Base-by-base conservation (phyloP, 225 moss, liverwort and hornwort species). In the Polytrichum formosum region DNA sequence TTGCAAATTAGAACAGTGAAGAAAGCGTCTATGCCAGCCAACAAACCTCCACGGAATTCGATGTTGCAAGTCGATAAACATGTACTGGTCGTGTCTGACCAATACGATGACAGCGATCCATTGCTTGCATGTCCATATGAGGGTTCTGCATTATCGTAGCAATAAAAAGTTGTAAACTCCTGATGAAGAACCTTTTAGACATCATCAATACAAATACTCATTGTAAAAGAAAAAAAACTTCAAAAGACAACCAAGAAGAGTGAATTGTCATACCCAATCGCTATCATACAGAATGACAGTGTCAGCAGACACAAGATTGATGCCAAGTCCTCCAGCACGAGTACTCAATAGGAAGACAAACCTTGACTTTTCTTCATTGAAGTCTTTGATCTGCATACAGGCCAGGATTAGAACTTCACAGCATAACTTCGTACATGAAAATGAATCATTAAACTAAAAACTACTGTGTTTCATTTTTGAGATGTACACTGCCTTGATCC, bases 51-150 rank as follows among this genome's bases (percentile, higher is more conserved):
- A 97, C 75, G 17, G 96, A 91, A 68, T 82, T 83, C 64, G 96
- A 84, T 70, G 96, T 92, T 58, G 92, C 89, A 60, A 97, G 79
- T 25, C 96, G 89, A 74, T 97, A 97, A 0, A 93, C 96, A 66
- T 97, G 96, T 6, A 97, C 96, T 18, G 96, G 96, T 67, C 90
- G 93, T 27, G 89, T 90, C 77, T 97, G 96, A 21, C 96, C 96
- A 54, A 97, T 97, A 71, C 96, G 87, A 76, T 97, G 96, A 75
- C 96, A 97, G 22, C 96, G 93, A 73, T 97, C 96, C 96, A 97
- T 97, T 26, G 96, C 96, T 75, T 97, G 96, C 77, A 97, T 87
- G 72, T 97, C 96, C 92, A 86, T 88, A 29, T 97, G 96, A 9
- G 96, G 96, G 81, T 97, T 97, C 93, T 92, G 90, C 23, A 70